These are phyloP conservation scores for Globisporangium megalacanthum DNA, from an alignment of 352 stramenopile genomes.

Conservation along the genomic window DNA sequence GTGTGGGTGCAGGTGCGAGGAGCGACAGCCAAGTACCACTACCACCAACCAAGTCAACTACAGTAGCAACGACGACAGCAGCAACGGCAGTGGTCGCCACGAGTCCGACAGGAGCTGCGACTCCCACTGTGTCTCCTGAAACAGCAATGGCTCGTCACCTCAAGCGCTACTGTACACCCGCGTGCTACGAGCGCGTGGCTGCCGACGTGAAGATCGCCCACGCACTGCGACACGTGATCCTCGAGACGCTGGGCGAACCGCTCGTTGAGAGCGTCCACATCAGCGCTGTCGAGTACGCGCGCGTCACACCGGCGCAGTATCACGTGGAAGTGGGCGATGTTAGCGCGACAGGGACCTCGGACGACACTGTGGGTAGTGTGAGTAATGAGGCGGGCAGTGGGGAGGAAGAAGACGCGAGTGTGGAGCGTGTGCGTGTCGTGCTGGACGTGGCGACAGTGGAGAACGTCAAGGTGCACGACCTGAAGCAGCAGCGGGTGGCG, in stretches of 20 bases:
- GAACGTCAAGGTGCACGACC: slow-evolving; percentile 7
- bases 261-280: slow-evolving; percentile 3
- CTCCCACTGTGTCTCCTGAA: too few relatives aligned
- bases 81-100: too few relatives aligned
- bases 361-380: background rate
- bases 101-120: too few relatives aligned
- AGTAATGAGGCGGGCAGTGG: background rate
- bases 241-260: background rate
- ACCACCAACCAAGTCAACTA: too few relatives aligned
- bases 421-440: slow-evolving; percentile 2
- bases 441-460: slow-evolving; percentile 9
- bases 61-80: too few relatives aligned
- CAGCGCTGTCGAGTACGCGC: slow-evolving; percentile 4
- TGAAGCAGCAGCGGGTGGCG: too few relatives aligned
- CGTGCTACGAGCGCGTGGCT: slow-evolving; percentile 2
- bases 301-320: slow-evolving; percentile 3
- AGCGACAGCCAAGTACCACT: too few relatives aligned
- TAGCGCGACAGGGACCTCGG: background rate
- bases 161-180: slow-evolving; percentile 3
- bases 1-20: too few relatives aligned
- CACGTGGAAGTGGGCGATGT: slow-evolving; percentile 2
- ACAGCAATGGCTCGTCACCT: background rate
- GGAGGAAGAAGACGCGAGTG: background rate
- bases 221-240: slow-evolving; percentile 6
- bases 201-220: slow-evolving; percentile 4